phyloP scores from a whole-genome alignment of 2,329 filamentous ascomycete genomes.

The Hypoxylon sp. region DNA sequence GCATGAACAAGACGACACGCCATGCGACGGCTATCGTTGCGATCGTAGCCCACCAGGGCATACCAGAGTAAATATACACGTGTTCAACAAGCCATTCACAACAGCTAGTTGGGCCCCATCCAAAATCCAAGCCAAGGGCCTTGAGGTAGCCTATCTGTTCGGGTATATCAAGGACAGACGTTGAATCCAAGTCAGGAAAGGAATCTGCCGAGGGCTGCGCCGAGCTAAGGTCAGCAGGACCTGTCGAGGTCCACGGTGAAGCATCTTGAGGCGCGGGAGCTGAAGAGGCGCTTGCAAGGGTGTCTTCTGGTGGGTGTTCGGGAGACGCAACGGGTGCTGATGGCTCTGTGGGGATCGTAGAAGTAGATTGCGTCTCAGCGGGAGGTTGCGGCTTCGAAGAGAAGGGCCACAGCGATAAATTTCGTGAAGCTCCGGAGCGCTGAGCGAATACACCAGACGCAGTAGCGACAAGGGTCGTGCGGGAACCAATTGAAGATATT shows the following conservation, averaged over 20 bases:
- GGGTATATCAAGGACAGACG: constrained; percentile 72
- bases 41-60: constrained; percentile 89
- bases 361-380: constrained; percentile 40
- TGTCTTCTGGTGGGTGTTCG: constrained; percentile 2
- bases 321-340: constrained; percentile 20
- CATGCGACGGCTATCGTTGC: constrained; percentile 74
- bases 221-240: constrained; percentile 33
- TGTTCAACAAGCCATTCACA: constrained; percentile 87
- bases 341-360: constrained; percentile 40
- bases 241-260: constrained; percentile 24
- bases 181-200: constrained; percentile 54
- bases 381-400: constrained; percentile 47
- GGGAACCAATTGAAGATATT: constrained; percentile 35
- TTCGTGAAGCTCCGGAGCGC: constrained; percentile 51
- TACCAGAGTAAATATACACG: constrained; percentile 79
- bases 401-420: constrained; percentile 55
- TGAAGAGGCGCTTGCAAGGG: constrained; percentile 11
- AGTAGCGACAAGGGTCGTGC: constrained; percentile 31
- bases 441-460: constrained; percentile 50
- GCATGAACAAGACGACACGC: constrained; percentile 76
- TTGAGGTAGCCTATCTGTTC: constrained; percentile 87
- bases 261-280: constrained; percentile 22
- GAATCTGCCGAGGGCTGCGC: constrained; percentile 55
- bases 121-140: constrained; percentile 87
- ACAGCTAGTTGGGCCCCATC: constrained; percentile 81